These are phyloP conservation scores for Kondoa subrosea DNA, from an alignment of 768 basidiomycete species.

Conservation along the genomic window DNA sequence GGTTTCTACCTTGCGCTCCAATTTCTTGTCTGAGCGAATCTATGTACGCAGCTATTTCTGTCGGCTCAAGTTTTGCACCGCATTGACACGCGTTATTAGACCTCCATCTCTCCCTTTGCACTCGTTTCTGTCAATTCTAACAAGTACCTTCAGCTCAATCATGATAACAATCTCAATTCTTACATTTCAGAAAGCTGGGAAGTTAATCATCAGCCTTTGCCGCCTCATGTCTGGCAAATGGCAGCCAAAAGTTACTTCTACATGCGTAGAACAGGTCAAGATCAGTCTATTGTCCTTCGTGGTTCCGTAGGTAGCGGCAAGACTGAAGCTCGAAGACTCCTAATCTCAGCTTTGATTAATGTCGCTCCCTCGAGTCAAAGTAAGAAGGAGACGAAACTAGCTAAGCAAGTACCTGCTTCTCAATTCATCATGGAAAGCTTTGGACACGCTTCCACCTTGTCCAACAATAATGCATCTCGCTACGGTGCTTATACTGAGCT, in stretches of 20 bases:
- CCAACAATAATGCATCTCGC: slow-evolving; percentile 87
- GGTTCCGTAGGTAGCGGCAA: slow-evolving; percentile 89
- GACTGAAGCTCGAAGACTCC: slow-evolving; percentile 73
- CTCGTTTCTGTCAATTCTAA: slow-evolving; percentile 84
- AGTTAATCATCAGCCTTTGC: slow-evolving; percentile 25
- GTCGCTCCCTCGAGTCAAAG: slow-evolving; percentile 64
- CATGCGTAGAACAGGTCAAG: slow-evolving; percentile 82
- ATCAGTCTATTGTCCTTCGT: slow-evolving; percentile 63
- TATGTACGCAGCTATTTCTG: background rate
- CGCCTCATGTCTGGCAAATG: slow-evolving; percentile 79
- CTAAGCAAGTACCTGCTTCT: slow-evolving; percentile 67
- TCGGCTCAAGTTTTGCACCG: background rate
- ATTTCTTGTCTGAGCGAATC: background rate
- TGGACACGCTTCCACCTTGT: slow-evolving; percentile 66
- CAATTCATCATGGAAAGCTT: slow-evolving; percentile 93
- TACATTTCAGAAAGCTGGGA: slow-evolving; percentile 75
- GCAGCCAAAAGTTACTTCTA: slow-evolving; percentile 88
- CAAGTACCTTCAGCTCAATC: slow-evolving; percentile 67
- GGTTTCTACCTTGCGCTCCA: background rate
- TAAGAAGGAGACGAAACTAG: slow-evolving; percentile 62
- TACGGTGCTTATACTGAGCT: slow-evolving; percentile 97
- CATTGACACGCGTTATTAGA: slow-evolving; percentile 27
- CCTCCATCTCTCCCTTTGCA: slow-evolving; percentile 49
- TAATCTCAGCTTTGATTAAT: slow-evolving; percentile 82
- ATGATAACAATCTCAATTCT: slow-evolving; percentile 65